Percentiles rank a stretch among this genome's conserved stretches.
These are phyloP conservation scores for Annulohypoxylon bovei DNA, from an alignment of 495 filamentous ascomycete genomes.

Conservation along the genomic window DNA sequence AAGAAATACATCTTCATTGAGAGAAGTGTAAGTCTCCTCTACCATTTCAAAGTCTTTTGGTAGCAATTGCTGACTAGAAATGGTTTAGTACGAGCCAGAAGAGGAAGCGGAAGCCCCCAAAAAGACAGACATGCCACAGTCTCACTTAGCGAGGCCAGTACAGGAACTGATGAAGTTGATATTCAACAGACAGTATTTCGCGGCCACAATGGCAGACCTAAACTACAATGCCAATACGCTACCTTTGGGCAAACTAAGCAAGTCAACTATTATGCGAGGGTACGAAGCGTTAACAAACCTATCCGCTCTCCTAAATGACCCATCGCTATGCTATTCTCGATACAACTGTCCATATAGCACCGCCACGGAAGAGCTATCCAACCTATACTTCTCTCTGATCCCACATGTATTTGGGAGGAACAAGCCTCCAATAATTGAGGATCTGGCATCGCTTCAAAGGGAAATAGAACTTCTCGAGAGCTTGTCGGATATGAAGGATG, in stretches of 20 bases:
- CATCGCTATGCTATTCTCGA: constrained; percentile 48
- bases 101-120: constrained; percentile 60
- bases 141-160: constrained; percentile 64
- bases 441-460: constrained; percentile 65
- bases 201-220: constrained; percentile 70
- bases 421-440: constrained; percentile 71
- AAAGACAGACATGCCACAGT: constrained; percentile 48
- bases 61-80: constrained; percentile 39
- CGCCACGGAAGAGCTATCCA: constrained; percentile 70
- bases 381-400: constrained; percentile 81
- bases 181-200: constrained; percentile 78
- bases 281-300: constrained; percentile 80
- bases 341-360: constrained; percentile 52
- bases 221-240: constrained; percentile 82
- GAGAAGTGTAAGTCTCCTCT: constrained; percentile 45
- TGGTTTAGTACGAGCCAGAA: constrained; percentile 66
- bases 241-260: constrained; percentile 84
- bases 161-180: constrained; percentile 80
- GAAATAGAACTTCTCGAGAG: constrained; percentile 82
- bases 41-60: neutral
- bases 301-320: constrained; percentile 66
- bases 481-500: constrained; percentile 83
- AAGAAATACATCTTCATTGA: constrained; percentile 84
- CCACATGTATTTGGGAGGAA: constrained; percentile 83
- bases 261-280: constrained; percentile 73